Percentiles rank a stretch among this genome's conserved stretches.
These are phyloP conservation scores for Yamadazyma sp. DNA, from an alignment of 805 yeast species.

Conservation along the genomic window DNA sequence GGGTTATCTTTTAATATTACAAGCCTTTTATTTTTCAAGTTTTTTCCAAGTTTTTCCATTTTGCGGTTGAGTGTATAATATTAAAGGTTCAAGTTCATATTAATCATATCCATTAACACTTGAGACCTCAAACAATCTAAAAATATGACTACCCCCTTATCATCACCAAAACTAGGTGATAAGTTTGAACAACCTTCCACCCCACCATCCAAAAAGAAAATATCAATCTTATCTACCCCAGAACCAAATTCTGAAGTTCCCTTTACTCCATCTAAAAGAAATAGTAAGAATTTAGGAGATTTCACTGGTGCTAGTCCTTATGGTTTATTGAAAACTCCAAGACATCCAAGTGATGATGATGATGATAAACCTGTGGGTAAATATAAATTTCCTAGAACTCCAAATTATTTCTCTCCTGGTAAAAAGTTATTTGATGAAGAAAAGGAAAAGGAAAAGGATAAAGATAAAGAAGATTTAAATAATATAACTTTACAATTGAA, in stretches of 20 bases:
- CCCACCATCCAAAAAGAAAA: slow-evolving; percentile 24
- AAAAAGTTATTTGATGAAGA: slow-evolving; percentile 34
- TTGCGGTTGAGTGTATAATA: too few relatives aligned
- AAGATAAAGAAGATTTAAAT: slow-evolving; percentile 29
- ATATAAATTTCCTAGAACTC: slow-evolving; percentile 33
- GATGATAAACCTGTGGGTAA: slow-evolving; percentile 15
- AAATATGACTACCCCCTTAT: slow-evolving; percentile 24
- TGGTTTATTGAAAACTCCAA: slow-evolving; percentile 7
- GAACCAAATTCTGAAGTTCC: slow-evolving; percentile 33
- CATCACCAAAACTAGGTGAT: slow-evolving; percentile 27
- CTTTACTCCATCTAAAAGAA: slow-evolving; percentile 39
- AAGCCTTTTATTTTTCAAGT: too few relatives aligned
- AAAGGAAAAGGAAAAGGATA: slow-evolving; percentile 22
- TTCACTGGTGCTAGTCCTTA: slow-evolving; percentile 34
- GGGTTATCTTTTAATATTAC: too few relatives aligned
- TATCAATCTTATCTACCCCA: slow-evolving; percentile 35
- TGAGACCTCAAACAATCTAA: too few relatives aligned
- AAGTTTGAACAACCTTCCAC: too few relatives aligned
- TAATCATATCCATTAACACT: too few relatives aligned
- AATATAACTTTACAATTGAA: slow-evolving; percentile 39
- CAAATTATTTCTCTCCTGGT: slow-evolving; percentile 40
- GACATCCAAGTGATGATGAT: slow-evolving; percentile 25
- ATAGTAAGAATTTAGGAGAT: slow-evolving; percentile 10
- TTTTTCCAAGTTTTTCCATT: too few relatives aligned
- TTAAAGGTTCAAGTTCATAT: too few relatives aligned